Conservation (phyloP, 2,329 filamentous ascomycete species). For the Chaetoscypha palmicola region DNA sequence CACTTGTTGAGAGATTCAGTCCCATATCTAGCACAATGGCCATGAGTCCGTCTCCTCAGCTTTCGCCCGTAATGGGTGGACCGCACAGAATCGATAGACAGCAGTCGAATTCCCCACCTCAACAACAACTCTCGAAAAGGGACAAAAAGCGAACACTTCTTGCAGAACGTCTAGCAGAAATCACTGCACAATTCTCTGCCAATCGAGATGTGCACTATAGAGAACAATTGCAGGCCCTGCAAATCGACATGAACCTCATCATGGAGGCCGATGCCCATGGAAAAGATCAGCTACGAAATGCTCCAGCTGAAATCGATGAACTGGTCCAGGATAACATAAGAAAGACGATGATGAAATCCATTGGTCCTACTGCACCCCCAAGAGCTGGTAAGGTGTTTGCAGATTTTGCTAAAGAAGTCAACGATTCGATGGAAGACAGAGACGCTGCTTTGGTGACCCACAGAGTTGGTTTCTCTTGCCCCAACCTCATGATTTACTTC, state of each 20-base stretch:
- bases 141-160: slow-evolving; percentile 84
- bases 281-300: slow-evolving; percentile 57
- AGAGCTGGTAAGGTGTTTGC: slow-evolving; percentile 80
- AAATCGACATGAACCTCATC: slow-evolving; percentile 81
- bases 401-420: slow-evolving; percentile 78
- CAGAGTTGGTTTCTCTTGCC: slow-evolving; percentile 52
- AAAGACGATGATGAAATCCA: slow-evolving; percentile 30
- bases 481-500: slow-evolving; percentile 16
- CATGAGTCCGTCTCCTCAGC: slow-evolving; percentile 28
- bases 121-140: slow-evolving; percentile 58
- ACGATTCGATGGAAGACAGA: slow-evolving; percentile 79
- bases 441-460: slow-evolving; percentile 77
- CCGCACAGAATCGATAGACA: slow-evolving; percentile 23
- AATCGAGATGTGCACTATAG: slow-evolving; percentile 81
- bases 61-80: slow-evolving; percentile 24
- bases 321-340: slow-evolving; percentile 28
- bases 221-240: slow-evolving; percentile 84
- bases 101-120: slow-evolving; percentile 28
- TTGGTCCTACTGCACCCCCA: slow-evolving; percentile 33
- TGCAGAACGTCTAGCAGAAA: slow-evolving; percentile 67
- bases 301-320: slow-evolving; percentile 35
- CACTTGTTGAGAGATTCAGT: too few relatives aligned
- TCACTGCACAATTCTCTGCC: slow-evolving; percentile 70
- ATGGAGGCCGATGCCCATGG: slow-evolving; percentile 78
- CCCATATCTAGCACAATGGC: slow-evolving; percentile 17